Evolutionary conservation across 2,329 filamentous ascomycete genomes (phyloP), one percentile per base, ranked within the genome.

Genomic region (Botryosphaeria dothidea): DNA sequence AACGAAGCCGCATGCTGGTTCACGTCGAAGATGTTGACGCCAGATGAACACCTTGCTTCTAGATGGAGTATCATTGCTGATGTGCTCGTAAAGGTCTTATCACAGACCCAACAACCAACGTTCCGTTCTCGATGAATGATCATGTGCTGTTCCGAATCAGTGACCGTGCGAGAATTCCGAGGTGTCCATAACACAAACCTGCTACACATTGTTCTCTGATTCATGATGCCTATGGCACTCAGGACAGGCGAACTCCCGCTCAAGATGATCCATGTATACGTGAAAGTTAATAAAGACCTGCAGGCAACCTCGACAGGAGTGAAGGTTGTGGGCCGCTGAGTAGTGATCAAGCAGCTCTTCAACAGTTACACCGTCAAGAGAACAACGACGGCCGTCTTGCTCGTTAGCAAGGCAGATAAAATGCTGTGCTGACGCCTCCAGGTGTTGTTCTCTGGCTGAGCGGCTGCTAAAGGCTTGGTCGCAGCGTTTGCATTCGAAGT

Each of bases 1-100:
- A 69, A 71, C 19, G 63, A 54, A 15, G 70, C 68, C 23, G 70
- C 68, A 19, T 65, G 62, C 43, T 67, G 34, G 48, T 71, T 69
- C 13, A 72, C 41, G 57, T 68, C 65, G 34, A 66, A 17, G 13
- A 38, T 23, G 48, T 69, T 51, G 45, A 69, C 66, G 9, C 65
- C 66, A 8, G 71, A 71, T 15, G 21, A 7, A 62, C 70, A 72
- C 13, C 67, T 66, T 29, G 65, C 64, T 48, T 72, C 70, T 23
- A 72, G 46, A 25, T 38, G 45, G 29, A 49, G 45, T 1, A 51
- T 2, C 19, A 62, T 41, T 15, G 45, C 45, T 19, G 29, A 62
- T 17, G 8, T 19, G 21, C 45, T 48, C 19, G 58, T 36, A 19
- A 62, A 62, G 3, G 45, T 13, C 17, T 38, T 51, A 15, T 48